phyloP scores from a whole-genome alignment of 2,329 filamentous ascomycete species.

The Monilinia fructigena region DNA sequence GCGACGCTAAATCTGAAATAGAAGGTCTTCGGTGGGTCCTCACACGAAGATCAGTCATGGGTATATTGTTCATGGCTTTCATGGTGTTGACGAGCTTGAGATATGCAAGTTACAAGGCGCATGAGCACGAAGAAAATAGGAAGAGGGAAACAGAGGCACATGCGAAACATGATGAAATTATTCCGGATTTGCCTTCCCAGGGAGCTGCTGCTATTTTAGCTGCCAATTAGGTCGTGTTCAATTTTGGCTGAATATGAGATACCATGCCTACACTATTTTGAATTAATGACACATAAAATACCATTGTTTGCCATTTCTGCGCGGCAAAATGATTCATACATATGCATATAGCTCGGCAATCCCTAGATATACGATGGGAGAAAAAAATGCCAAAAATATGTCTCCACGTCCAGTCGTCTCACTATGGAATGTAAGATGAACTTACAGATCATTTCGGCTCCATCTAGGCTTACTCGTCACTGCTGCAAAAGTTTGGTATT shows the following conservation, averaged over 20 bases:
- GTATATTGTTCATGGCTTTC: slow-evolving; percentile 65
- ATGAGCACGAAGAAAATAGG: slow-evolving; percentile 37
- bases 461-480: not conserved
- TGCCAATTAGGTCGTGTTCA: slow-evolving; percentile 48
- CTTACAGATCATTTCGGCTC: not conserved
- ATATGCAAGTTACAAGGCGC: slow-evolving; percentile 55
- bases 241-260: not conserved
- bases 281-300: not conserved
- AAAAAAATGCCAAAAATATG: not conserved
- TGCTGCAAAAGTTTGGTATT: not conserved
- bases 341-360: not conserved
- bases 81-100: slow-evolving; percentile 59
- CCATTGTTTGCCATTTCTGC: not conserved
- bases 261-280: not conserved
- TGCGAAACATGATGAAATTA: slow-evolving; percentile 45
- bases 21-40: slow-evolving; percentile 87
- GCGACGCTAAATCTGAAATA: slow-evolving; percentile 87
- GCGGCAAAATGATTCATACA: not conserved
- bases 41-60: slow-evolving; percentile 61
- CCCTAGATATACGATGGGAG: not conserved
- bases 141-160: slow-evolving; percentile 36
- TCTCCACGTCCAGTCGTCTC: not conserved
- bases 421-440: not conserved
- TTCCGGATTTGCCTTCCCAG: slow-evolving; percentile 46
- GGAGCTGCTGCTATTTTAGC: slow-evolving; percentile 58